These are phyloP conservation scores for Fusarium nodosum DNA, from an alignment of 2,329 filamentous ascomycete species.

Conservation along the genomic window DNA sequence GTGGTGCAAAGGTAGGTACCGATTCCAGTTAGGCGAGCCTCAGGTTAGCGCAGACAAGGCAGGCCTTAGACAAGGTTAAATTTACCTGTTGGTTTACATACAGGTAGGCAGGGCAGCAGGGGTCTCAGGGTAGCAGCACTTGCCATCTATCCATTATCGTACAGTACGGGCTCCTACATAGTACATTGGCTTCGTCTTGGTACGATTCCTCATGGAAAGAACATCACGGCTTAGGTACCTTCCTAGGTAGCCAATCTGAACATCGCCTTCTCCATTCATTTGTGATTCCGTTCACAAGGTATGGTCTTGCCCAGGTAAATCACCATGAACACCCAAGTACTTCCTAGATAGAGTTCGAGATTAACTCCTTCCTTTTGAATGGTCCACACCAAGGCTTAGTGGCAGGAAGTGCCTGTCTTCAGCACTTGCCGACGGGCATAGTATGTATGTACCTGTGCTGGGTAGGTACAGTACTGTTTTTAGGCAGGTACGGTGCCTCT, in stretches of 20 bases:
- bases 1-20: constrained; percentile 25
- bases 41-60: constrained; percentile 33
- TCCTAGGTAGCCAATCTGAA: neutral
- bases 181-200: neutral
- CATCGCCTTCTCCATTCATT: neutral
- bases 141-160: neutral
- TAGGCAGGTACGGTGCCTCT: neutral
- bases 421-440: neutral
- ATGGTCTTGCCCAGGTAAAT: neutral
- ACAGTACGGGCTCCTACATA: neutral
- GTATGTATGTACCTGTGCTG: neutral
- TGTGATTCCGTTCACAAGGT: neutral
- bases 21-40: constrained; percentile 42
- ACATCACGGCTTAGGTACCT: neutral
- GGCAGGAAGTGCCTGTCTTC: neutral
- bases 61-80: constrained; percentile 35
- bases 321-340: neutral
- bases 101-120: constrained; percentile 3
- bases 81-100: constrained; percentile 19
- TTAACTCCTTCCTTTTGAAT: constrained; percentile 24
- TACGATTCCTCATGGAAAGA: neutral
- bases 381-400: neutral
- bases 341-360: constrained; percentile 33
- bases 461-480: neutral
- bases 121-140: constrained; percentile 10